phyloP scores from a whole-genome alignment of 2,329 filamentous ascomycete species.

The Huntiella decipiens region DNA sequence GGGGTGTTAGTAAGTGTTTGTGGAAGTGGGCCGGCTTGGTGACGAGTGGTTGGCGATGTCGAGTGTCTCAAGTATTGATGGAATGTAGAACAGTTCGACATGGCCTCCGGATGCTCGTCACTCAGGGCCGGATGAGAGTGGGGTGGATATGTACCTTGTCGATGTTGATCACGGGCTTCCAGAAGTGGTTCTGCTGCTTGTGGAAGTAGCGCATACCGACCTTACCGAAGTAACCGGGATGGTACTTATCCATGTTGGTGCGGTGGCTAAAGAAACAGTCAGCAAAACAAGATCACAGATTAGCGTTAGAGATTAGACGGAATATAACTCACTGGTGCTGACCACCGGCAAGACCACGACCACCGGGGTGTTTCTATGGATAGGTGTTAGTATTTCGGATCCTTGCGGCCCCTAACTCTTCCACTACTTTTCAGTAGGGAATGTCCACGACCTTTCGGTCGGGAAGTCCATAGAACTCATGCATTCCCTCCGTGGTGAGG shows the following conservation, averaged over 20 bases:
- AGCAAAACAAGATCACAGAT: neutral
- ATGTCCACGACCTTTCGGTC: too few species aligned
- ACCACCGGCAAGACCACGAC: slow-evolving; percentile 87
- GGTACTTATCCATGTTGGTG: slow-evolving; percentile 41
- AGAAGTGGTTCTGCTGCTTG: slow-evolving; percentile 87
- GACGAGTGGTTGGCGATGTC: neutral
- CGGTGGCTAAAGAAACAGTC: slow-evolving; percentile 10
- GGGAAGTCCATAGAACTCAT: too few species aligned
- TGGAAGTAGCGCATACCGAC: slow-evolving; percentile 94
- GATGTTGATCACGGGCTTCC: slow-evolving; percentile 97
- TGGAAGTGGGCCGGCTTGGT: neutral
- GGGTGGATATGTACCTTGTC: slow-evolving; percentile 54
- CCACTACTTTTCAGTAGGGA: too few species aligned
- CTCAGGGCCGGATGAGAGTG: neutral
- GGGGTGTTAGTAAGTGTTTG: slow-evolving; percentile 16
- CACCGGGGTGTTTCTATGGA: slow-evolving; percentile 52
- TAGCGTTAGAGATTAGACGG: neutral
- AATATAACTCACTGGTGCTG: slow-evolving; percentile 52
- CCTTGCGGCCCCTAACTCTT: too few species aligned
- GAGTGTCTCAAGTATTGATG: neutral
- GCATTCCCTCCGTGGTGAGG: too few species aligned
- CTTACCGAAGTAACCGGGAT: slow-evolving; percentile 99
- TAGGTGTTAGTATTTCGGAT: slow-evolving; percentile 8
- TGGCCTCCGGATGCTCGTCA: too few species aligned
- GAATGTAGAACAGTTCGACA: neutral